Percentiles rank a stretch among this genome's conserved stretches.
Conservation (phyloP, 352 stramenopile genomes). For the Phytophthora meadii region DNA sequence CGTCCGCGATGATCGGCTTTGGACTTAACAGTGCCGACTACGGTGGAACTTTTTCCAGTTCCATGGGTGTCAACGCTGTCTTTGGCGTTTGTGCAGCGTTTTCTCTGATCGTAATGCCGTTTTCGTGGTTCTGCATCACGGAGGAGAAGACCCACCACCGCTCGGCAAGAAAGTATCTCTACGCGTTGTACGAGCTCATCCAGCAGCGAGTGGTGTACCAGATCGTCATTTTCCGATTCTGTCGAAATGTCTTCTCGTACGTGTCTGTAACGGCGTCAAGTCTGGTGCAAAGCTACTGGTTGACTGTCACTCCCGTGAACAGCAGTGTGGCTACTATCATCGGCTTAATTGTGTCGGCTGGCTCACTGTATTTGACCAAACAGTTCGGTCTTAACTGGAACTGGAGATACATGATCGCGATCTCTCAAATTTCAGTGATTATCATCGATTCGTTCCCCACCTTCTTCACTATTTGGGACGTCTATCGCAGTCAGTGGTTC, state of each 20-base stretch:
- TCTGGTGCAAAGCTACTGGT: constrained; percentile 35
- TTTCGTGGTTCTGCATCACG: constrained; percentile 41
- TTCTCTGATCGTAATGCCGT: constrained; percentile 30
- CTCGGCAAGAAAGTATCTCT: constrained; percentile 26
- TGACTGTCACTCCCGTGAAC: constrained; percentile 34
- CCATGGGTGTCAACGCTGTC: constrained; percentile 40
- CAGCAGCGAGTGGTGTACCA: constrained; percentile 41
- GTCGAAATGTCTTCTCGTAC: constrained; percentile 32
- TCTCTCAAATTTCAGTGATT: constrained; percentile 36
- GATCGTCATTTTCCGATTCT: constrained; percentile 43
- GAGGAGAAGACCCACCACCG: constrained; percentile 31
- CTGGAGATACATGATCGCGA: constrained; percentile 37
- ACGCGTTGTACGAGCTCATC: constrained; percentile 35
- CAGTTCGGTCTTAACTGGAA: constrained; percentile 42
- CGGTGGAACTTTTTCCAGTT: constrained; percentile 38
- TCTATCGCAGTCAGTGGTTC: constrained; percentile 36
- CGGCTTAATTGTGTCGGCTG: constrained; percentile 16
- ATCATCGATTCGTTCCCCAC: constrained; percentile 39
- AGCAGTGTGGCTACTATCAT: constrained; percentile 35
- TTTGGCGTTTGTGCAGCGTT: constrained; percentile 33
- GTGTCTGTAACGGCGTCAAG: constrained; percentile 29
- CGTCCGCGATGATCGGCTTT: constrained; percentile 35
- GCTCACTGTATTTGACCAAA: constrained; percentile 26
- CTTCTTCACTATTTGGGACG: constrained; percentile 39
- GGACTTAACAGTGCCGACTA: constrained; percentile 46